These are phyloP conservation scores for Drechslerella coelobrocha DNA, from an alignment of 2,329 filamentous ascomycete genomes.

Conservation along the genomic window DNA sequence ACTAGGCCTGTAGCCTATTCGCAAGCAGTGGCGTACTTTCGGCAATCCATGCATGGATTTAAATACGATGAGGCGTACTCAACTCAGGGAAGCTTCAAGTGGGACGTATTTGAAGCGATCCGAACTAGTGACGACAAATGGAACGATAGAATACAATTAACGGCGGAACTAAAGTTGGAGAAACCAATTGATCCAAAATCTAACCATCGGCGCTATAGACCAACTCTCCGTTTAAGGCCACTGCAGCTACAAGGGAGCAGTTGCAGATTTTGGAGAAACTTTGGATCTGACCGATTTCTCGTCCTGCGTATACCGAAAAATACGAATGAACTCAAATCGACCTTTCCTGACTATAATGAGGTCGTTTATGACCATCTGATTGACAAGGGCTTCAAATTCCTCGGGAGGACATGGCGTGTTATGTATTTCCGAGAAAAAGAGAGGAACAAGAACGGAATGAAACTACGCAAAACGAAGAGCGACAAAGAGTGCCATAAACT, in stretches of 20 bases:
- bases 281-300: conserved; percentile 34
- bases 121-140: neutral
- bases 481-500: neutral
- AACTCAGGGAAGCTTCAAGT: neutral
- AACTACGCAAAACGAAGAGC: neutral
- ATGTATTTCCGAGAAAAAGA: conserved; percentile 20
- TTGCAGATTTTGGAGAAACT: conserved; percentile 17
- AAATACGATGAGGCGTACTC: neutral
- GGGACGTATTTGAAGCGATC: conserved; percentile 8
- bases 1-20: neutral
- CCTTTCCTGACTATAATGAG: neutral
- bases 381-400: conserved; percentile 14
- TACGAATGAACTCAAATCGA: neutral
- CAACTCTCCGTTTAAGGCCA: conserved; percentile 15
- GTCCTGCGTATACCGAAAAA: conserved; percentile 9
- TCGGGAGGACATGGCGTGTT: conserved; percentile 20
- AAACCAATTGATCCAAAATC: neutral
- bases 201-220: neutral
- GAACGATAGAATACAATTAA: conserved; percentile 26
- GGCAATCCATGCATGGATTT: neutral
- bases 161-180: conserved; percentile 16
- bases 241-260: neutral
- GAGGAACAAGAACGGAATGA: neutral
- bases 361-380: conserved; percentile 1
- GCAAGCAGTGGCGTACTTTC: neutral